A percentile compares a stretch with the other conserved stretches of the same genome.
Evolutionary conservation across 352 stramenopile genomes (phyloP).

Genomic region (Globisporangium spiculum): DNA sequence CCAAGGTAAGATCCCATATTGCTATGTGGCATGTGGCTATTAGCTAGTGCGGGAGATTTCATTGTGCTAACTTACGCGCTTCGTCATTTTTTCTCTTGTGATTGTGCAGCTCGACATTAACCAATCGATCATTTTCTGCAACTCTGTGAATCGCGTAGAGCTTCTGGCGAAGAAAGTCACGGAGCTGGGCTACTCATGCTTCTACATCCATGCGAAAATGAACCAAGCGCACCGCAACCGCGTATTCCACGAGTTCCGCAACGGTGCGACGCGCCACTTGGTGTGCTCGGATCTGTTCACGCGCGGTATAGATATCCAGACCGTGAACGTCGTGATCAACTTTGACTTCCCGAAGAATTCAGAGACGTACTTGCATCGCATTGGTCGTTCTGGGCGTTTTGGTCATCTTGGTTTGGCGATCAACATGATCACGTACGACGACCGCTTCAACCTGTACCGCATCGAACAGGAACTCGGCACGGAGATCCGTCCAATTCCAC

Average conservation of each 20-base stretch:
- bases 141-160: constrained; percentile 99
- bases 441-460: constrained; percentile 96
- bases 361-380: constrained; percentile 99
- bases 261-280: constrained; percentile 95
- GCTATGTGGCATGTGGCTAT: not conserved
- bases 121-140: constrained; percentile 99
- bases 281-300: constrained; percentile 99
- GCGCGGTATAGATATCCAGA: constrained; percentile 99
- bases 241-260: constrained; percentile 99
- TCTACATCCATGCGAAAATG: constrained; percentile 99
- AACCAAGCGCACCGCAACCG: constrained; percentile 98
- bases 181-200: constrained; percentile 99
- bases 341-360: constrained; percentile 99
- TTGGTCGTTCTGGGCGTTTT: constrained; percentile 97
- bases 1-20: constrained; percentile 49
- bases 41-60: not conserved
- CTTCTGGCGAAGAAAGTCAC: constrained; percentile 99
- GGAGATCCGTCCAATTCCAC: constrained; percentile 98
- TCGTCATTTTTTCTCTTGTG: constrained; percentile 19
- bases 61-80: not conserved
- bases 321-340: constrained; percentile 99
- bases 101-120: constrained; percentile 94
- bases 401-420: constrained; percentile 98
- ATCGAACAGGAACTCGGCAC: constrained; percentile 99
- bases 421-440: constrained; percentile 99